These are phyloP conservation scores for Knufia petricola DNA, from an alignment of 2,329 filamentous ascomycete genomes.

Conservation along the genomic window DNA sequence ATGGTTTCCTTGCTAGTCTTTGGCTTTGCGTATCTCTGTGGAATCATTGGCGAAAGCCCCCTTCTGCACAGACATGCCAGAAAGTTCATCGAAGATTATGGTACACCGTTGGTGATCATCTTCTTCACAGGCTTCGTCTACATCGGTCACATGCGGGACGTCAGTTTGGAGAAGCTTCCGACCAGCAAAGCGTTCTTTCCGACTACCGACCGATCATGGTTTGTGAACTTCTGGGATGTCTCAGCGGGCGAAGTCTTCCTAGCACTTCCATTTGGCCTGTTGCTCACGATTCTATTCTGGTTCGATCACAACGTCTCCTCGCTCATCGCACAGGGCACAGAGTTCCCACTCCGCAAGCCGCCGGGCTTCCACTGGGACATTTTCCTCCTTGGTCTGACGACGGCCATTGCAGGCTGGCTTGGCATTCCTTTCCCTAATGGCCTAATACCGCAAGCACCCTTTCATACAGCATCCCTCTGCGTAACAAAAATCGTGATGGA, in stretches of 20 bases:
- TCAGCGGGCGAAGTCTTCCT: slow-evolving; percentile 64
- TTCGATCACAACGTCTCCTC: slow-evolving; percentile 86
- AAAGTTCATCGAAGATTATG: slow-evolving; percentile 82
- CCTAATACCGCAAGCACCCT: slow-evolving; percentile 73
- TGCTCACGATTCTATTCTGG: slow-evolving; percentile 78
- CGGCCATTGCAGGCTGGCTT: slow-evolving; percentile 63
- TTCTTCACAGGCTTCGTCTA: slow-evolving; percentile 89
- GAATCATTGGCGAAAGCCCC: slow-evolving; percentile 58
- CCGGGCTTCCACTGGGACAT: slow-evolving; percentile 81
- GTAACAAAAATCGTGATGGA: slow-evolving; percentile 51
- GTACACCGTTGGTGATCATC: slow-evolving; percentile 68
- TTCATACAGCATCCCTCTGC: slow-evolving; percentile 70
- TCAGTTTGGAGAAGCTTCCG: slow-evolving; percentile 62
- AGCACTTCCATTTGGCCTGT: slow-evolving; percentile 74
- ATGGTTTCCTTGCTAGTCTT: slow-evolving; percentile 68
- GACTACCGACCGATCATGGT: slow-evolving; percentile 62
- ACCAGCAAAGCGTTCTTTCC: slow-evolving; percentile 71
- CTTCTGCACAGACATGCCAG: slow-evolving; percentile 67
- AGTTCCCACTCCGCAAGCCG: slow-evolving; percentile 70
- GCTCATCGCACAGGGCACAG: slow-evolving; percentile 71
- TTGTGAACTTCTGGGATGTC: slow-evolving; percentile 74
- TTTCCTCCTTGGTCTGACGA: slow-evolving; percentile 70
- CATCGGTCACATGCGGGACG: slow-evolving; percentile 67
- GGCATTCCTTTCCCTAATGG: slow-evolving; percentile 76
- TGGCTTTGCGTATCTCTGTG: slow-evolving; percentile 64